Conservation (phyloP, 176 grass and related monocot species). For the Carex pumila region DNA sequence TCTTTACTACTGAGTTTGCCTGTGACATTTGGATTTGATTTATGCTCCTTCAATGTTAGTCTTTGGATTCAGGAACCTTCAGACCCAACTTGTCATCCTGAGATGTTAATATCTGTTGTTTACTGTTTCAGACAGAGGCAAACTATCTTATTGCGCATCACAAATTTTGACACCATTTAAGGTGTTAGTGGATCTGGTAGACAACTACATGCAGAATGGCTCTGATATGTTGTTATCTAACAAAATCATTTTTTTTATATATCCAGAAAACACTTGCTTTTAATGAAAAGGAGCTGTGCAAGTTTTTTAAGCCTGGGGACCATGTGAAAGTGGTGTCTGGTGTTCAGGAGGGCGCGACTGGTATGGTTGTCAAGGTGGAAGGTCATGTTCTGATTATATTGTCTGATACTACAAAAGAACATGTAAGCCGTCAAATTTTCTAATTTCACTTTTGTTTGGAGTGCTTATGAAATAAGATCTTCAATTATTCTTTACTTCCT, state of each 20-base stretch:
- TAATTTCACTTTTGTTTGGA: background rate
- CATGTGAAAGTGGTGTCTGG: constrained; percentile 98
- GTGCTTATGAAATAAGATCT: too few species aligned
- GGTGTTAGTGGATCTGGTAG: too few species aligned
- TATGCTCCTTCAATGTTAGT: background rate
- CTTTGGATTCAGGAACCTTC: background rate
- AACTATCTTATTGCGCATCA: too few species aligned
- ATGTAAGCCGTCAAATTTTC: constrained; percentile 41
- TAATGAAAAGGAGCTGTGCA: constrained; percentile 91
- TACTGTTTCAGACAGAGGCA: background rate
- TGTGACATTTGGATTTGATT: background rate
- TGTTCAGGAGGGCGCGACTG: constrained; percentile 81
- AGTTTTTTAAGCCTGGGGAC: constrained; percentile 92
- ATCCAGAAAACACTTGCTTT: constrained; percentile 83
- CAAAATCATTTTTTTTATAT: constrained; percentile 2
- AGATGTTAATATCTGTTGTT: constrained; percentile 12
- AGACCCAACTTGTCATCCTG: background rate
- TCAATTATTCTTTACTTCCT: background rate
- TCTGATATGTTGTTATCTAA: background rate
- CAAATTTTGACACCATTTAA: too few species aligned
- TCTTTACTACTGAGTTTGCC: background rate
- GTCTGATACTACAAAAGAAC: constrained; percentile 90
- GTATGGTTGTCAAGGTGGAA: constrained; percentile 98
- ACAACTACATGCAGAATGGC: background rate
- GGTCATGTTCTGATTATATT: constrained; percentile 82